phyloP scores from a whole-genome alignment of 108 stramenopile species.

The Cyclotella cryptica region DNA sequence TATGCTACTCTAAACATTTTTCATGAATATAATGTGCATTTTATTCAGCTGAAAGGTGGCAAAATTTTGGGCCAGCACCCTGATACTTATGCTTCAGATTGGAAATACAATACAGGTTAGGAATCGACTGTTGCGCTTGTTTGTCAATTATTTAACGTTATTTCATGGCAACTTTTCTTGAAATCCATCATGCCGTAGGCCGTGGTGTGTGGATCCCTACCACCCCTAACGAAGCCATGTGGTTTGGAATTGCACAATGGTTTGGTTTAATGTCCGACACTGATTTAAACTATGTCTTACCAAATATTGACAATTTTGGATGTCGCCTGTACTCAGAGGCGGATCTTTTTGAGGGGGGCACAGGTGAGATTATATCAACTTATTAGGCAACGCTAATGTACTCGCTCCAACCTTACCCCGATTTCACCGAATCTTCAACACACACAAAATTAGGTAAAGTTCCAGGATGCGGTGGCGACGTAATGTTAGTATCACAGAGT shows the following conservation, averaged over 20 bases:
- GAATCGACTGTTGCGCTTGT: background rate
- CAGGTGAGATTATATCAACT: background rate
- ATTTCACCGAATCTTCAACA: background rate
- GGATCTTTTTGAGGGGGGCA: conserved; percentile 26
- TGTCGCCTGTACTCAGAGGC: conserved; percentile 32
- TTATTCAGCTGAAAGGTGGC: conserved; percentile 22
- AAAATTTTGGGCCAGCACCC: conserved; percentile 36
- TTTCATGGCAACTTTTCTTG: background rate
- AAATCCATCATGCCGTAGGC: background rate
- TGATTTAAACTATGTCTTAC: conserved; percentile 31
- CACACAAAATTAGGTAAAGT: background rate
- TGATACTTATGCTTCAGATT: conserved; percentile 11
- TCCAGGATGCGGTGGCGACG: conserved; percentile 37
- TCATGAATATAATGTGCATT: background rate
- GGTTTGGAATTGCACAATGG: conserved; percentile 34
- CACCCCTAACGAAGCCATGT: conserved; percentile 21
- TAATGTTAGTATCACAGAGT: background rate
- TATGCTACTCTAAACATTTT: background rate
- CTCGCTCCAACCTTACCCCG: background rate
- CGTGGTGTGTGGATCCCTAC: conserved; percentile 52
- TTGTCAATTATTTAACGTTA: background rate
- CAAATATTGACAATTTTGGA: conserved; percentile 35
- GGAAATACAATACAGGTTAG: conserved; percentile 18
- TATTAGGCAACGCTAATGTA: background rate
- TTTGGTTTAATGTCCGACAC: conserved; percentile 14